Conservation (phyloP, 2,329 filamentous ascomycete species). For the Aspergillus neotritici region DNA sequence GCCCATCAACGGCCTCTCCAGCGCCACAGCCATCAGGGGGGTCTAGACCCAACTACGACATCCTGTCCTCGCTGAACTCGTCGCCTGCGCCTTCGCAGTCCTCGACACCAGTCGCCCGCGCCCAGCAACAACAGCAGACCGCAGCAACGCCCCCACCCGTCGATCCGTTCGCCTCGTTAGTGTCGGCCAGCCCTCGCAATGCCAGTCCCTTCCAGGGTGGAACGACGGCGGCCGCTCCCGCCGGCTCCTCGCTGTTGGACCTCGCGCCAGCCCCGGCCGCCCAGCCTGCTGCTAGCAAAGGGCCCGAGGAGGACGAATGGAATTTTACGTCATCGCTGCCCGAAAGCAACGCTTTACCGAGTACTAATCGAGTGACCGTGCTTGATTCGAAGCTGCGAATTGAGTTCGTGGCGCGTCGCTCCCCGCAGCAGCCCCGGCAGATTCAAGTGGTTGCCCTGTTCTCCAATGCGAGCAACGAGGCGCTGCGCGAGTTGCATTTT, state of each 20-base stretch:
- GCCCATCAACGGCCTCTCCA: slow-evolving; percentile 24
- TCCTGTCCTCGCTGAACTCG: slow-evolving; percentile 49
- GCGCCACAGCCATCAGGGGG: slow-evolving; percentile 40
- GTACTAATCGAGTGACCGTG: slow-evolving; percentile 60
- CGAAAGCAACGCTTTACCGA: slow-evolving; percentile 49
- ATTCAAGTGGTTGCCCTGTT: slow-evolving; percentile 73
- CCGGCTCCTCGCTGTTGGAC: slow-evolving; percentile 31
- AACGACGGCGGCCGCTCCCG: slow-evolving; percentile 14
- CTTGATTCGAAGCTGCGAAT: slow-evolving; percentile 66
- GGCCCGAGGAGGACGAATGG: slow-evolving; percentile 80
- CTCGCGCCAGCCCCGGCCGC: slow-evolving; percentile 21
- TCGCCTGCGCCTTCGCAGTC: slow-evolving; percentile 45
- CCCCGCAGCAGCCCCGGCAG: slow-evolving; percentile 47
- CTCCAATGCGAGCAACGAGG: slow-evolving; percentile 68
- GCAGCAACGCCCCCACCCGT: slow-evolving; percentile 35
- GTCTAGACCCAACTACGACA: slow-evolving; percentile 52
- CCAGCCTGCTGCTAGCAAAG: slow-evolving; percentile 28
- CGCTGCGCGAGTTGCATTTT: slow-evolving; percentile 76
- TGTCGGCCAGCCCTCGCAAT: slow-evolving; percentile 48
- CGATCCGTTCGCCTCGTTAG: slow-evolving; percentile 58
- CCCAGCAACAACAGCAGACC: slow-evolving; percentile 23
- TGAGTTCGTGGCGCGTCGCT: slow-evolving; percentile 63
- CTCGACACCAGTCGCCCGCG: slow-evolving; percentile 44
- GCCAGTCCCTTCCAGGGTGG: slow-evolving; percentile 34
- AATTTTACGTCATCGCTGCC: slow-evolving; percentile 84